phyloP scores from a whole-genome alignment of 23 red algal genomes.

The Agarophyton chilense region DNA sequence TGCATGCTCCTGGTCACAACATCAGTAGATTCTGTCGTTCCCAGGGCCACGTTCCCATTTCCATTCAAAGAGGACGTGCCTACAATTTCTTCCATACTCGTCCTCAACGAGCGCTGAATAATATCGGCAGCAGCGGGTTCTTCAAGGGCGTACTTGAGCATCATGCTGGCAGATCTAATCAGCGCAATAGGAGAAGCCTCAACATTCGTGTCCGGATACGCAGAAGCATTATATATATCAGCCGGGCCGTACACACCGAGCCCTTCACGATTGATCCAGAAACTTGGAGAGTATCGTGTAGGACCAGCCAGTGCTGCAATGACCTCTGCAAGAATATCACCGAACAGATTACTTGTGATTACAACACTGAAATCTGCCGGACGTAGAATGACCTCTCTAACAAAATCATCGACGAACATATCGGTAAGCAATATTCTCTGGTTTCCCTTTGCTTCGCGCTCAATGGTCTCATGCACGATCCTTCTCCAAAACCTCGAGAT shows the following conservation, averaged over 20 bases:
- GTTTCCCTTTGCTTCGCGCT: constrained; percentile 43
- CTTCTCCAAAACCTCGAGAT: constrained; percentile 87
- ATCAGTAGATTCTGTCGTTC: constrained; percentile 37
- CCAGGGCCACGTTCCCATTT: neutral
- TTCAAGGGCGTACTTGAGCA: constrained; percentile 87
- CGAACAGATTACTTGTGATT: constrained; percentile 89
- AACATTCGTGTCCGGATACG: constrained; percentile 60
- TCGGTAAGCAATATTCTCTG: constrained; percentile 66
- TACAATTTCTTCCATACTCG: constrained; percentile 72
- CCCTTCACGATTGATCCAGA: constrained; percentile 76
- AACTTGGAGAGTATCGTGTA: constrained; percentile 58
- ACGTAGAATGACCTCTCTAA: constrained; percentile 73
- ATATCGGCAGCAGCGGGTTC: constrained; percentile 86
- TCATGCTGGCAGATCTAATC: constrained; percentile 84
- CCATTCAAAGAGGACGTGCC: constrained; percentile 3
- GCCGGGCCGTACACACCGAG: constrained; percentile 85
- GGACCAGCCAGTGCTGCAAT: constrained; percentile 72
- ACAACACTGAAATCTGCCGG: constrained; percentile 82
- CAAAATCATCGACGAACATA: constrained; percentile 94
- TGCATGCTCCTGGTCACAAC: constrained; percentile 55
- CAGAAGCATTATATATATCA: constrained; percentile 83
- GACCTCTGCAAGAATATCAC: constrained; percentile 87
- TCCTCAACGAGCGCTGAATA: constrained; percentile 78
- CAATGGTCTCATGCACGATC: constrained; percentile 73
- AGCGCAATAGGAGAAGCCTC: constrained; percentile 67